Percentiles rank a stretch among this genome's conserved stretches.
Evolutionary conservation across 148 eudicot species (phyloP).

Genomic region (Gaultheria prostrata): DNA sequence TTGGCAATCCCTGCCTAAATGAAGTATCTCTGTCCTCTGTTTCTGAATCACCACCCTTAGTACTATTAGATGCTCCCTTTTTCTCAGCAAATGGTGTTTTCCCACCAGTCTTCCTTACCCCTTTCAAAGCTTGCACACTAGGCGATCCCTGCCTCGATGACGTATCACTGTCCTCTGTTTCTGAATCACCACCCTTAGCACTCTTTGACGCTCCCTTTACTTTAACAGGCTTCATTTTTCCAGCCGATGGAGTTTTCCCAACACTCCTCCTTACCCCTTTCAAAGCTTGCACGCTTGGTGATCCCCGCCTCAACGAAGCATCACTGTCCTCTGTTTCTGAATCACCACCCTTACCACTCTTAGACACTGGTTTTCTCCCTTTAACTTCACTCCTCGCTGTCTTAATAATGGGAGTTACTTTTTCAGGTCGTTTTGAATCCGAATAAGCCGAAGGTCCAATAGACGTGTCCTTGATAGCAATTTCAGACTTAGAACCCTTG

Average conservation of each 20-base stretch:
- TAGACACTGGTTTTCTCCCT: constrained; percentile 26
- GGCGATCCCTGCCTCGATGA: constrained; percentile 37
- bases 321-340: constrained; percentile 50
- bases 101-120: constrained; percentile 34
- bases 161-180: constrained; percentile 48
- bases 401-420: constrained; percentile 26
- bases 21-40: not conserved
- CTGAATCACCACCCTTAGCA: constrained; percentile 19
- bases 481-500: constrained; percentile 37
- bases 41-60: constrained; percentile 41
- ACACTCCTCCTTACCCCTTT: constrained; percentile 43
- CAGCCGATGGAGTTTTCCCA: constrained; percentile 40
- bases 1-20: not conserved
- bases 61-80: constrained; percentile 65
- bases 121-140: constrained; percentile 37
- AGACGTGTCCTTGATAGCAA: constrained; percentile 24
- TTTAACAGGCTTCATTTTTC: constrained; percentile 38
- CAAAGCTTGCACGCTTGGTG: constrained; percentile 32
- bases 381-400: constrained; percentile 32
- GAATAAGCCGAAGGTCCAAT: constrained; percentile 34
- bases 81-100: constrained; percentile 44
- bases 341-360: constrained; percentile 16
- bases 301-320: constrained; percentile 32
- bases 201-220: constrained; percentile 49
- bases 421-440: constrained; percentile 42